Evolutionary conservation across 306 rosid genomes (phyloP), one percentile per base, ranked within the genome.

Genomic region (Glycine tomentella): DNA sequence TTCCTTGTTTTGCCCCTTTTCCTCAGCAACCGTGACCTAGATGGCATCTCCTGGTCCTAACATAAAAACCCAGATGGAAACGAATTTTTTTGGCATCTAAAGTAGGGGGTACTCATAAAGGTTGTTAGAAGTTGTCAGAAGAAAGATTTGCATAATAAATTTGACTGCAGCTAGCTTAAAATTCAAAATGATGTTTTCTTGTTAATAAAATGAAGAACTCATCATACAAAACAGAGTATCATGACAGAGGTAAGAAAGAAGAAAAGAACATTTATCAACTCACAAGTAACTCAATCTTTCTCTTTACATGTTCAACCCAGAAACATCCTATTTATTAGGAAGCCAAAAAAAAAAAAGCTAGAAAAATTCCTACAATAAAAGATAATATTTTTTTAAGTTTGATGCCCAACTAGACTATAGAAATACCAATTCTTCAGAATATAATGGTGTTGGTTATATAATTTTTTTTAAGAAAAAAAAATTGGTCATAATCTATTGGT

Each of bases 1-100:
- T 91, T 95, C 78, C 96, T 86, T 80, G 99, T 87, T 84, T 90
- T 95, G 34, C 99, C 99, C 76, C 92, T 88, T 87, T 91, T 91
- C 75, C 96, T 91, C 75, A 95, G 87, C 84, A 90, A 76, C 55
- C 97, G 87, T 14, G 97, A 84, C 66, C 95, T 93, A 62, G 90
- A 71, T 40, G 93, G 90, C 85, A 95, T 86, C 74, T 95, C 97
- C 78, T 82, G 97, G 72, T 93, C 94, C 97, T 91, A 77, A 53
- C 49, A 85, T 72, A 55, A 65, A 67, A 76, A 79, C 36, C 31
- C 82, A 61, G 67, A 62, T 25, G 1, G 80, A 80, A 65, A 84
- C 40, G 61, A 56, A 79, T 45, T 9, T 66, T 63, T 20, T 12
- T 42, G 80, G 72, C 40, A 36, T 71, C 25, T 58, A 82, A 77